Conservation (phyloP, 371 early-diverging fungal genomes). For the Lichtheimia corymbifera region DNA sequence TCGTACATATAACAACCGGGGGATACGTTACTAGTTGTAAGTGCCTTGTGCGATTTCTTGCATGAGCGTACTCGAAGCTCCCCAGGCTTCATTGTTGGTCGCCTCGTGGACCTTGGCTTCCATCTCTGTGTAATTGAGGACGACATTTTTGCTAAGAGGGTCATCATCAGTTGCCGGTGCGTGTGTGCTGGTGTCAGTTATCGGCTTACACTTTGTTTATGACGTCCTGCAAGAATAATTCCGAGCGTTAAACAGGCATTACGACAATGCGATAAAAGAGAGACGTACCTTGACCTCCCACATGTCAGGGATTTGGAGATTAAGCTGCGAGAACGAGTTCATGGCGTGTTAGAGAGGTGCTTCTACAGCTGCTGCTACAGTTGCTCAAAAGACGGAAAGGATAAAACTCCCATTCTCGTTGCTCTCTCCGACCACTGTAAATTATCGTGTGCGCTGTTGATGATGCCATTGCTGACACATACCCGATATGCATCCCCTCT, state of each 20-base stretch:
- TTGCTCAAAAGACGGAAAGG: background rate
- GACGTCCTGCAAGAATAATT: conserved; percentile 44
- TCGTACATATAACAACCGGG: background rate
- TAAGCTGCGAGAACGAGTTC: conserved; percentile 42
- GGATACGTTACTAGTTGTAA: conserved; percentile 69
- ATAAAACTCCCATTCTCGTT: conserved; percentile 2
- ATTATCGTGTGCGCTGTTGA: background rate
- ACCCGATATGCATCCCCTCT: background rate
- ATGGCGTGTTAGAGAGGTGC: conserved; percentile 11
- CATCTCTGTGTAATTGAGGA: conserved; percentile 85
- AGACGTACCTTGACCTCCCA: conserved; percentile 54
- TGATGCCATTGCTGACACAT: conserved; percentile 1
- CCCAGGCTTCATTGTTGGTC: conserved; percentile 88
- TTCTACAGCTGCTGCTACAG: background rate
- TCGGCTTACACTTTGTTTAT: conserved; percentile 65
- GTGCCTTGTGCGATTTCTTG: conserved; percentile 87
- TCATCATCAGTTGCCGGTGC: background rate
- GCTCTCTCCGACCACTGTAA: background rate
- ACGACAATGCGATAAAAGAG: background rate
- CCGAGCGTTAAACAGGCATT: background rate
- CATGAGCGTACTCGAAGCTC: conserved; percentile 91
- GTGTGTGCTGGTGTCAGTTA: background rate
- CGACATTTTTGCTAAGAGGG: conserved; percentile 63
- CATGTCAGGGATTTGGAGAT: conserved; percentile 49
- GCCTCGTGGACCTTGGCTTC: conserved; percentile 89